Evolutionary conservation across 2,329 filamentous ascomycete genomes (phyloP).

Genomic region (Cytospora mali): DNA sequence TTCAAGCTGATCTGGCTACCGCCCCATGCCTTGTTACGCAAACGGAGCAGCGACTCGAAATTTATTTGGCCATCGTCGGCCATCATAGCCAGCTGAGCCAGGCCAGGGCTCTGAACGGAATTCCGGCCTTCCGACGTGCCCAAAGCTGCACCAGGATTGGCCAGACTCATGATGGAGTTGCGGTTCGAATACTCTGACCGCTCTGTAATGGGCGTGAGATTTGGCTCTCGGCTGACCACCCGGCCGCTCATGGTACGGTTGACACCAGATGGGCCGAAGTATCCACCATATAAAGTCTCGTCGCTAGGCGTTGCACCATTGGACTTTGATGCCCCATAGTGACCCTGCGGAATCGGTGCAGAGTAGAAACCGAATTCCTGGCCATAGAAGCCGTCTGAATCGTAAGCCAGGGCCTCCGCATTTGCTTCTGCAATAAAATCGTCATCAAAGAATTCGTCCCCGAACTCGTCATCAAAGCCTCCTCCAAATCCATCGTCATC

Average conservation of each 20-base stretch:
- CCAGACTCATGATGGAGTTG: constrained; percentile 82
- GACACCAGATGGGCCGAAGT: constrained; percentile 77
- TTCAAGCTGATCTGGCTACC: constrained; percentile 77
- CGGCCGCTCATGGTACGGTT: constrained; percentile 74
- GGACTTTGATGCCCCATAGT: constrained; percentile 41
- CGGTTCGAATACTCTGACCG: constrained; percentile 94
- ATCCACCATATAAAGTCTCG: constrained; percentile 68
- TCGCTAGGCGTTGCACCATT: constrained; percentile 35
- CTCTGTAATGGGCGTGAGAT: constrained; percentile 94
- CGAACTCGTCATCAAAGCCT: constrained; percentile 38
- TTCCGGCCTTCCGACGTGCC: constrained; percentile 48
- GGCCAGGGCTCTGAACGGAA: constrained; percentile 67
- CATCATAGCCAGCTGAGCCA: constrained; percentile 75
- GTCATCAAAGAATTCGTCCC: constrained; percentile 77
- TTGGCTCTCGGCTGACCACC: constrained; percentile 79
- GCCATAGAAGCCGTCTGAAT: constrained; percentile 92
- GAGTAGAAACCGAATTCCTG: constrained; percentile 97
- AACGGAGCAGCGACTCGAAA: constrained; percentile 69
- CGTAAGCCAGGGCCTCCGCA: constrained; percentile 87
- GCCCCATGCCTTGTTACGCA: constrained; percentile 78
- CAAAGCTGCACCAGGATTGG: constrained; percentile 48
- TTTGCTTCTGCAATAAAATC: constrained; percentile 94
- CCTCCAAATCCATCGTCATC: constrained; percentile 54
- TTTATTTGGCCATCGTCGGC: constrained; percentile 72
- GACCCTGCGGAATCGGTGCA: constrained; percentile 51